Base-by-base conservation (phyloP, 495 filamentous ascomycete genomes). In the Neurospora sp. region DNA sequence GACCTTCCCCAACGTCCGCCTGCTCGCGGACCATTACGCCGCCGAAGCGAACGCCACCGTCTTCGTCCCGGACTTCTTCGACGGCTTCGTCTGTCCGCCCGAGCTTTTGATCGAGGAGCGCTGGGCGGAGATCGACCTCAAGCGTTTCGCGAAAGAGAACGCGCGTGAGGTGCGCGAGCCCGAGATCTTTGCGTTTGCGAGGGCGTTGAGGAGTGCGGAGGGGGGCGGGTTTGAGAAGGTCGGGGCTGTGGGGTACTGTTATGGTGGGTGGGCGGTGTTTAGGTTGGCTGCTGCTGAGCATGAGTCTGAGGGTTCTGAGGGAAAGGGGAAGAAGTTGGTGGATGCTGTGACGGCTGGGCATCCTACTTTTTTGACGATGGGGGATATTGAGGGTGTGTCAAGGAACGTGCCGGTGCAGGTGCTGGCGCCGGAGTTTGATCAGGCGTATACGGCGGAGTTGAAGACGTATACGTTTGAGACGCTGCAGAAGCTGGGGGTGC, bases 171-270 rank as follows among this genome's bases (percentile, higher is more conserved):
- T 81, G 18, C 87, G 88, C 49, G 84, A 85, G 70, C 85, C 86
- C 0, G 87, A 90, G 77, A 87, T 91, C 49, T 77, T 87, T 69
- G 84, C 76, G 0, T 86, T 79, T 46, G 88, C 88, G 1, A 76
- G 79, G 73, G 79, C 80, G 0, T 80, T 91, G 23, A 82, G 84
- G 6, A 40, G 39, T 7, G 71, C 82, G 38, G 54, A 66, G 5
- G 27, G 54, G 54, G 54, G 27, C 11, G 54, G 54, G 14, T 82
- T 85, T 77, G 79, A 78, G 42, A 82, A 80, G 46, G 74, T 90
- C 41, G 89, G 83, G 9, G 88, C 88, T 2, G 79, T 91, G 23
- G 89, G 89, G 5, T 91, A 85, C 78, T 91, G 90, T 82, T 91
- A 83, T 70, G 88, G 89, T 70, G 88, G 87, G 2, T 90, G 88